Evolutionary conservation across 257 asterid species (phyloP), one percentile per base, ranked within the genome.

Genomic region (Leptodermis oblonga): DNA sequence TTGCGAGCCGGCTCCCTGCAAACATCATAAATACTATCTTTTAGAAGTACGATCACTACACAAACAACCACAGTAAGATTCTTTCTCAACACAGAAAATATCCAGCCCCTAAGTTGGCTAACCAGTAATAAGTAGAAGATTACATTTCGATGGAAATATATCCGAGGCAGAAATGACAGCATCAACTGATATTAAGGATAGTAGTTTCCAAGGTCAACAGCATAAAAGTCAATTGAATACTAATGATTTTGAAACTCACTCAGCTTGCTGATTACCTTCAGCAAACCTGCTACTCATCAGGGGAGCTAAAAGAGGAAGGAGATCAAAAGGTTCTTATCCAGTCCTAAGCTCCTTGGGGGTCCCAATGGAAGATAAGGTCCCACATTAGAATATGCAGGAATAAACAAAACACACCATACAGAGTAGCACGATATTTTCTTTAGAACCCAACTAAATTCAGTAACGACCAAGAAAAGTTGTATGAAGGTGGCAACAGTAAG

Each of bases 1-100:
- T 86, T 89, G 62, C 92, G 95, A 72, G 98, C 96, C 70, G 91
- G 81, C 79, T 89, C 98, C 88, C 96, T 91, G 76, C 26, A 60
- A 83, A 61, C 42, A 69, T 71, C 67, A 65, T 55, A 63, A 56
- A 48, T 37, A 17, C 30, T 23, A 25, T 20, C 10, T 36, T 42
- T 25, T 49, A 20, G 25, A 48, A 31, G 26, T 10, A 36, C 25
- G 9, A 61, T n/a, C 73, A n/a, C n/a, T n/a, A n/a, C n/a, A 53
- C 3, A 43, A 56, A 56, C 33, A 1, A 22, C 14, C 4, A 65
- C 5, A 3, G 70, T 18, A 15, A 63, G 1, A 41, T 41, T 39
- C 26, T 49, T 23, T 12, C 60, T 53, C 3, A 67, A 67, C 15
- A 23, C 23, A 9, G 43, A 37, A 67, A 30, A 49, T 49, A 3